Conservation (phyloP, 2,329 filamentous ascomycete genomes). For the Aspergillus sp. region DNA sequence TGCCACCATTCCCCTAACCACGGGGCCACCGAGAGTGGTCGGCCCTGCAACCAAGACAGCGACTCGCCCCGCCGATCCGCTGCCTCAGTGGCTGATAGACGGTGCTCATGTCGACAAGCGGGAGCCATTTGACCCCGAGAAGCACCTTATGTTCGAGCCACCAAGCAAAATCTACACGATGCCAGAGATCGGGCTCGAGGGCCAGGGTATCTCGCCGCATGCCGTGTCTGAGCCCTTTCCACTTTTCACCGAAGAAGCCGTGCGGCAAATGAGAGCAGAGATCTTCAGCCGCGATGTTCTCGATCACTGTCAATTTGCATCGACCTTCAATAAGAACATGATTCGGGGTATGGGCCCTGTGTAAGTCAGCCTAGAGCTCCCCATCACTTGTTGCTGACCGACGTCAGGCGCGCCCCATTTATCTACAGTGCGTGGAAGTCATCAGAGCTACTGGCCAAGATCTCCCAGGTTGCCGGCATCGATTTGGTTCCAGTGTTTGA, state of each 20-base stretch:
- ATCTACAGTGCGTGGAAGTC: slow-evolving; percentile 59
- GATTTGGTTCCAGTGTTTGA: slow-evolving; percentile 52
- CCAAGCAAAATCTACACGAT: slow-evolving; percentile 56
- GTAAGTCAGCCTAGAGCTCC: slow-evolving; percentile 39
- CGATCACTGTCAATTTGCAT: slow-evolving; percentile 57
- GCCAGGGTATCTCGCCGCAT: slow-evolving; percentile 58
- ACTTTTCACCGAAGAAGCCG: slow-evolving; percentile 60
- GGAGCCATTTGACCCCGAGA: slow-evolving; percentile 50
- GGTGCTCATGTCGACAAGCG: slow-evolving; percentile 1
- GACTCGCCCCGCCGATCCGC: slow-evolving; percentile 13
- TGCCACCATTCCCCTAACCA: neutral
- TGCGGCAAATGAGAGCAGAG: slow-evolving; percentile 60
- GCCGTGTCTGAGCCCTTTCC: slow-evolving; percentile 64
- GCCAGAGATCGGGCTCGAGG: slow-evolving; percentile 52
- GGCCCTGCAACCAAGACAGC: slow-evolving; percentile 14
- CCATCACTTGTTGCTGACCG: too few relatives aligned
- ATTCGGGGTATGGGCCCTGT: slow-evolving; percentile 54
- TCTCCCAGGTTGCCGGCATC: slow-evolving; percentile 59
- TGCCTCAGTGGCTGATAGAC: slow-evolving; percentile 16
- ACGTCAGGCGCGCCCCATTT: slow-evolving; percentile 57
- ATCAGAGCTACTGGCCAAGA: slow-evolving; percentile 52
- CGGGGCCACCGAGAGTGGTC: slow-evolving; percentile 6
- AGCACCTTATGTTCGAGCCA: slow-evolving; percentile 54
- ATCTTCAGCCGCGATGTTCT: slow-evolving; percentile 57
- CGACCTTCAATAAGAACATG: slow-evolving; percentile 52